Evolutionary conservation across 371 early-diverging fungal genomes (phyloP).

Genomic region (Mucor lusitanicus): DNA sequence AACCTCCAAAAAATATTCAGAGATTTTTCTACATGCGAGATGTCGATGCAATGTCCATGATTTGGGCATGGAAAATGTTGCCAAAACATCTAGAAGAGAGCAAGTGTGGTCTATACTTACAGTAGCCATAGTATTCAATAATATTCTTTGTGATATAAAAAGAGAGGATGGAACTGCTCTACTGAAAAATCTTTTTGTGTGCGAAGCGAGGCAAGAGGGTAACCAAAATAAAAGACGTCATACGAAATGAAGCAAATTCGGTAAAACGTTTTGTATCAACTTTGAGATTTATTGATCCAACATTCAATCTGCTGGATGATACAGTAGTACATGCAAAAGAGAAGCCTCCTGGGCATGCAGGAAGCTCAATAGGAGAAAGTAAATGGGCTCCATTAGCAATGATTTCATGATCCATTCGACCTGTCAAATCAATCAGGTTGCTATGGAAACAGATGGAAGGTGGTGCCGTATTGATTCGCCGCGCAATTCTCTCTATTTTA

Average conservation of each 20-base stretch:
- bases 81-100: background rate
- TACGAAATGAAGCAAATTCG: slow-evolving; percentile 1
- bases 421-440: background rate
- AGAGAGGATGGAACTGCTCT: background rate
- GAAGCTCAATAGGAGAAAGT: background rate
- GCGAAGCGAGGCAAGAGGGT: background rate
- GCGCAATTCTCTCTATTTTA: background rate
- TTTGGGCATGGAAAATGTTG: background rate
- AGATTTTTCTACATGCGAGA: background rate
- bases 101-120: slow-evolving; percentile 7
- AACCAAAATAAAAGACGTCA: slow-evolving; percentile 7
- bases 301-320: background rate
- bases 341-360: no score
- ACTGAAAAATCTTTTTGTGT: background rate
- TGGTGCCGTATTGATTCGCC: background rate
- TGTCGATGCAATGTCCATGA: background rate
- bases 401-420: background rate
- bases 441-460: background rate
- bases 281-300: background rate
- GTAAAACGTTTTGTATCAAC: background rate
- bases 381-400: background rate
- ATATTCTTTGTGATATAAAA: background rate
- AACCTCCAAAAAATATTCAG: background rate
- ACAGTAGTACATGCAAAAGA: background rate
- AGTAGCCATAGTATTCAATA: slow-evolving; percentile 12